phyloP scores from a whole-genome alignment of 2,329 filamentous ascomycete species.

The Coniochaeta pulveracea region DNA sequence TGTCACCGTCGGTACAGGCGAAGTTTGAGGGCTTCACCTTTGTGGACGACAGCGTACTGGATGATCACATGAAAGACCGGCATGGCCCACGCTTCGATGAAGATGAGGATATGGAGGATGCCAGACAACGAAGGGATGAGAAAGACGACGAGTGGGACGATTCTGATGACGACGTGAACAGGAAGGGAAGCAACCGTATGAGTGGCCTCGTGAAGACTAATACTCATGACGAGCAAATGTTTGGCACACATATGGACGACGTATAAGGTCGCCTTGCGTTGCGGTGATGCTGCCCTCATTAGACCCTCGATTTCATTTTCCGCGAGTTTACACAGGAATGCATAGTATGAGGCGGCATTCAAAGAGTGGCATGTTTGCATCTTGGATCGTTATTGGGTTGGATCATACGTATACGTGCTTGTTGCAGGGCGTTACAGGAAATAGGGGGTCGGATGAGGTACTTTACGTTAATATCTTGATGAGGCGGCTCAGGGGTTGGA shows the following conservation, averaged over 20 bases:
- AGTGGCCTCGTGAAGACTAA: slow-evolving; percentile 49
- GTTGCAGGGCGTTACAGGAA: too few species aligned
- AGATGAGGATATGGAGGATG: slow-evolving; percentile 51
- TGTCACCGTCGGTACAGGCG: slow-evolving; percentile 91
- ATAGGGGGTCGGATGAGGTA: too few species aligned
- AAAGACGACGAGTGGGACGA: slow-evolving; percentile 45
- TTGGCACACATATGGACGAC: slow-evolving; percentile 56
- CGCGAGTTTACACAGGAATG: too few species aligned
- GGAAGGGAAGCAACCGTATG: slow-evolving; percentile 45
- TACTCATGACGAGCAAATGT: slow-evolving; percentile 51
- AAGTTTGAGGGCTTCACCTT: slow-evolving; percentile 99
- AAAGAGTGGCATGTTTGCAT: too few species aligned
- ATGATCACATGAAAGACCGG: slow-evolving; percentile 63
- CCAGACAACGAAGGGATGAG: slow-evolving; percentile 27
- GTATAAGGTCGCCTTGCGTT: slow-evolving; percentile 35
- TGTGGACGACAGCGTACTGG: slow-evolving; percentile 92
- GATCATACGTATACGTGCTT: too few species aligned
- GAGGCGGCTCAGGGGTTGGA: too few species aligned
- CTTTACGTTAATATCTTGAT: too few species aligned
- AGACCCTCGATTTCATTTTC: too few species aligned
- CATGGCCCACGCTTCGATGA: slow-evolving; percentile 30
- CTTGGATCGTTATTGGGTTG: too few species aligned
- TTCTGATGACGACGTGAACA: slow-evolving; percentile 42
- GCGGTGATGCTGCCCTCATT: too few species aligned
- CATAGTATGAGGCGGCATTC: too few species aligned